Conservation (phyloP, 2,329 filamentous ascomycete species). For the Epichloe amarillans region DNA sequence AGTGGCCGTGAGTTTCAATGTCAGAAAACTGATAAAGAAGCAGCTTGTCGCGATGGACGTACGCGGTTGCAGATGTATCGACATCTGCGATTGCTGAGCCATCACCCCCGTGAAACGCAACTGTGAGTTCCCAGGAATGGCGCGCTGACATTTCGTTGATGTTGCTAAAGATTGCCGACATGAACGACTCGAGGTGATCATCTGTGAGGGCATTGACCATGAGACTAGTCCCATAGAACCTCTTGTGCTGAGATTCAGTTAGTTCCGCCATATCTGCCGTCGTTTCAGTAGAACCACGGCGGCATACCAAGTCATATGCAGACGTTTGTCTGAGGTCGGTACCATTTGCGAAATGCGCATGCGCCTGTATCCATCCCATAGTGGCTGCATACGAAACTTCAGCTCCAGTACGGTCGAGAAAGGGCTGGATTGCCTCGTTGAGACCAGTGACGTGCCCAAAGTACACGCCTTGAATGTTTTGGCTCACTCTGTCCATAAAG, state of each 20-base stretch:
- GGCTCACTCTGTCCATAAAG: constrained; percentile 8
- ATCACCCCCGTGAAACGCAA: constrained; percentile 19
- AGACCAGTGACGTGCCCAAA: constrained; percentile 11
- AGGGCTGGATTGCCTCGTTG: neutral
- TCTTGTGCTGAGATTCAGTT: neutral
- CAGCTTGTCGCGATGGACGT: constrained; percentile 29
- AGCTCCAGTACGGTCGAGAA: neutral
- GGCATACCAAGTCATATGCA: constrained; percentile 14
- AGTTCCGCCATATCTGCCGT: neutral
- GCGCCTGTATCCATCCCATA: constrained; percentile 14
- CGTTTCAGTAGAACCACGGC: neutral
- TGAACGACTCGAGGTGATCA: constrained; percentile 8
- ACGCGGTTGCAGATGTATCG: constrained; percentile 18
- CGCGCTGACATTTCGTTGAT: constrained; percentile 3
- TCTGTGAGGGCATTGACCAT: constrained; percentile 10
- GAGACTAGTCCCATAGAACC: neutral
- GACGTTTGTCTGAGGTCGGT: constrained; percentile 12
- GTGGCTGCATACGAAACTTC: constrained; percentile 3
- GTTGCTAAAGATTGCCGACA: neutral
- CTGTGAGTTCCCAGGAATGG: constrained; percentile 5
- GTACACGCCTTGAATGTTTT: constrained; percentile 14
- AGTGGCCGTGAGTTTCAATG: constrained; percentile 19
- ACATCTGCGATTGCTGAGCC: constrained; percentile 24
- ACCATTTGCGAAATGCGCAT: constrained; percentile 11
- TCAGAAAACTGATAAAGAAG: constrained; percentile 39